Base-by-base conservation (phyloP, 306 rosid genomes). In the Hippophae tibetana region DNA sequence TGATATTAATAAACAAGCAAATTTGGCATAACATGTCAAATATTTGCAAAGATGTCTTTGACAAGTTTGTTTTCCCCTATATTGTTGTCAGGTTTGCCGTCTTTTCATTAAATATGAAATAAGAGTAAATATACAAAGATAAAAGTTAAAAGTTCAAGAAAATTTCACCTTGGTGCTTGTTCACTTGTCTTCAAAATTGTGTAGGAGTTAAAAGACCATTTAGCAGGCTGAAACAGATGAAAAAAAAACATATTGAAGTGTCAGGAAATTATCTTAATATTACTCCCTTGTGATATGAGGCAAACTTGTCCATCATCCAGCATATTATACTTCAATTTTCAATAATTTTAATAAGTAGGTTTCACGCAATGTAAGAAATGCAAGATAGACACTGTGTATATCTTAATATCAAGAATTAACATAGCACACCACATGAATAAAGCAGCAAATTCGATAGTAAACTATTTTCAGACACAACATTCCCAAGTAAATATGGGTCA, bases 131-230 rank as follows among this genome's bases (percentile, higher is more conserved):
- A 40, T 38, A 23, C 49, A 49, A 66, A 68, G 0, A n/a, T 10
- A 13, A 5, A 49, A 64, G 40, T 12, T 41, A 50, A 49, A 47
- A 48, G 40, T 44, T 52, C 67, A 54, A 65, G 60, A 50, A 56
- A 46, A 66, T 54, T 56, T 60, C 75, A 87, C 96, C 98, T 87
- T 44, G 93, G 93, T 60, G 96, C 98, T 63, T 76, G 95, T 73
- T 92, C 98, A 5, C 78, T 79, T 78, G 76, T 87, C 93, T 88
- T 92, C 92, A 92, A 84, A 73, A 85, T 61, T 6, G 96, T 87
- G 76, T 81, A 76, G 1, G 98, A 87, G 75, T 81, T 85, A 67
- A 87, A 92, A 47, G 95, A 79, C 98, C 98, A 92, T 71, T 80
- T 87, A 41, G 78, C 58, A 63, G 98, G 98, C 98, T 92, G 81